Percentiles rank a stretch among this genome's conserved stretches.
Conservation (phyloP, 2,329 filamentous ascomycete species). For the Alternaria longipes region DNA sequence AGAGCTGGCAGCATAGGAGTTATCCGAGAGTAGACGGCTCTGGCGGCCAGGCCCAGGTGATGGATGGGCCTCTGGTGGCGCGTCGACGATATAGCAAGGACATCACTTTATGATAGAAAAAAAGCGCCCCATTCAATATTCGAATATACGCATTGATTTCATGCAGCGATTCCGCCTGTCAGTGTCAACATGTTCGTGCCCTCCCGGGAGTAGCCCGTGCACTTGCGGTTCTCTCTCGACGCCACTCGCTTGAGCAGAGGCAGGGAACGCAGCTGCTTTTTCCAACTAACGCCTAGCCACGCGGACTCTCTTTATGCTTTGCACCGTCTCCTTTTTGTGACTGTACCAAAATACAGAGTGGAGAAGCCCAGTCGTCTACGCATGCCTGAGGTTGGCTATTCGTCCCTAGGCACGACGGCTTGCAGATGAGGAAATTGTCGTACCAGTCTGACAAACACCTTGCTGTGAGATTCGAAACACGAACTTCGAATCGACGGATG, state of each 20-base stretch:
- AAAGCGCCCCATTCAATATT: conserved; percentile 27
- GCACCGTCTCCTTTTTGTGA: background rate
- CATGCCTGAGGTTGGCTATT: background rate
- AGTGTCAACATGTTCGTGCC: background rate
- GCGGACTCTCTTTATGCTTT: background rate
- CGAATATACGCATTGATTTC: conserved; percentile 21
- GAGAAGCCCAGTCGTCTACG: conserved; percentile 1
- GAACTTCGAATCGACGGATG: background rate
- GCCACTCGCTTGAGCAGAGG: background rate
- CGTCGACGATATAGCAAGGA: background rate
- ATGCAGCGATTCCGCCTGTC: conserved; percentile 7
- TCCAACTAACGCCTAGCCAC: background rate
- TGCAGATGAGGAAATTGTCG: conserved; percentile 1
- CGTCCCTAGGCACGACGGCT: background rate
- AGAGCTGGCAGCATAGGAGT: background rate
- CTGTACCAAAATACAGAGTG: background rate
- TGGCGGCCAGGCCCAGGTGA: conserved; percentile 21
- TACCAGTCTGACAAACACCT: background rate
- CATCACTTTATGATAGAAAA: conserved; percentile 11
- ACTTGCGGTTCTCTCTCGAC: background rate
- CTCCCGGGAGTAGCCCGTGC: background rate
- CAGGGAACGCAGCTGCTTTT: background rate
- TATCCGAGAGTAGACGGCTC: background rate
- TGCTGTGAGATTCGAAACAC: conserved; percentile 18
- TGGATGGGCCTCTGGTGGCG: conserved; percentile 27